These are phyloP conservation scores for Arctium lappa DNA, from an alignment of 129 eudicot species.

Conservation along the genomic window DNA sequence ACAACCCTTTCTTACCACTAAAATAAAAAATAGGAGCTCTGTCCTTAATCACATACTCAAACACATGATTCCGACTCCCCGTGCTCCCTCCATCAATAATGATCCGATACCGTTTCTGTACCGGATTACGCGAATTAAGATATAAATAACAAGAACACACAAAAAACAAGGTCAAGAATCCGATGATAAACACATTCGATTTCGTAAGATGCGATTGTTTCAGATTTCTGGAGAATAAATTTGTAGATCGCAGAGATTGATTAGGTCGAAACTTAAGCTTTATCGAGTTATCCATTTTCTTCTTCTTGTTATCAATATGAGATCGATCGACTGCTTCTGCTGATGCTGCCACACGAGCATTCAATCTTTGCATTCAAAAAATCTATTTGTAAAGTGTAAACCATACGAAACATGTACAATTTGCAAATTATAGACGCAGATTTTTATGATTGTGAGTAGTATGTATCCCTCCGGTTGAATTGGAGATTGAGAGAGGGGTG, in stretches of 20 bases:
- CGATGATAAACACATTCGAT: constrained; percentile 27
- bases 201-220: constrained; percentile 7
- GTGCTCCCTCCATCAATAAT: constrained; percentile 95
- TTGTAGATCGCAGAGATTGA: constrained; percentile 41
- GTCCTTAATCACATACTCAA: constrained; percentile 41
- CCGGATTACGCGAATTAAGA: constrained; percentile 5
- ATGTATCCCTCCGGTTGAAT: constrained; percentile 9
- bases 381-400: constrained; percentile 15
- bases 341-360: constrained; percentile 46
- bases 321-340: constrained; percentile 20
- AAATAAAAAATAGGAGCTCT: constrained; percentile 55
- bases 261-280: constrained; percentile 50
- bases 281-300: constrained; percentile 46
- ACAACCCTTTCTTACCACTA: constrained; percentile 56
- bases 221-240: constrained; percentile 44
- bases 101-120: constrained; percentile 26
- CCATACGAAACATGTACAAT: constrained; percentile 36
- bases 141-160: constrained; percentile 33
- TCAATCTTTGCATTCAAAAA: constrained; percentile 80
- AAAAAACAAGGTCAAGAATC: constrained; percentile 26
- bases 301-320: background rate
- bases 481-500: constrained; percentile 34
- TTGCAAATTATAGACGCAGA: constrained; percentile 20
- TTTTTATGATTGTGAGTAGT: background rate
- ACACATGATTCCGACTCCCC: constrained; percentile 78